Conservation (phyloP, 495 filamentous ascomycete genomes). For the Wilcoxina mikolae region DNA sequence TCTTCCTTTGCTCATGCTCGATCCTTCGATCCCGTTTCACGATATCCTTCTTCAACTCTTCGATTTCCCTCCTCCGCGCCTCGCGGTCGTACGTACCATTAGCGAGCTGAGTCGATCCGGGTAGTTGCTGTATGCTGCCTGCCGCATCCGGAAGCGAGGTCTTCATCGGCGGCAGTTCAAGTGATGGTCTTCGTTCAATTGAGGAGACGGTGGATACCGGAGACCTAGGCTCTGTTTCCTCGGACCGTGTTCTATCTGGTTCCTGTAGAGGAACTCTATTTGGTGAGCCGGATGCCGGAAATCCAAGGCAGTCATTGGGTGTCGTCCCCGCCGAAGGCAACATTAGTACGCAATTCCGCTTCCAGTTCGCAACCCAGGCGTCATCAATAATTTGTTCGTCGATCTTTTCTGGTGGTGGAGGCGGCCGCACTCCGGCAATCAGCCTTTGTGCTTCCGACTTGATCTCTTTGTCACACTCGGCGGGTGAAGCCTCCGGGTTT, state of each 20-base stretch:
- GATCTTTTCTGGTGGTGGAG: neutral
- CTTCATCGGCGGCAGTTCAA: neutral
- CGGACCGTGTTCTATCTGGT: neutral
- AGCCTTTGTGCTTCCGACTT: neutral
- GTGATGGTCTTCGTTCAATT: neutral
- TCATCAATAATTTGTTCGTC: neutral
- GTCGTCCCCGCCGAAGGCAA: neutral
- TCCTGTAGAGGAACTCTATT: neutral
- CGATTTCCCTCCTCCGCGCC: neutral
- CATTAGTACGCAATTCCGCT: neutral
- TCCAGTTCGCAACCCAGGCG: constrained; percentile 2
- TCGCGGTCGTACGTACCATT: neutral
- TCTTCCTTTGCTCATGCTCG: neutral
- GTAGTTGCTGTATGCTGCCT: neutral
- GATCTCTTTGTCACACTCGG: neutral
- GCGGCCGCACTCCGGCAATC: neutral
- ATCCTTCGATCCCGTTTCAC: constrained; percentile 1
- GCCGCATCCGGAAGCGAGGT: neutral
- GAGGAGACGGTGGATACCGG: constrained; percentile 2
- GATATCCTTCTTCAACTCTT: neutral
- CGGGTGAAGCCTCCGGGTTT: neutral
- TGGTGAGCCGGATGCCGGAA: neutral
- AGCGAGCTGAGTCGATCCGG: neutral
- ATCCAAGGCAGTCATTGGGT: neutral
- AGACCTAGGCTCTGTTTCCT: constrained; percentile 1